Conservation (phyloP, 352 stramenopile species). For the Thraustochytrium sp. region DNA sequence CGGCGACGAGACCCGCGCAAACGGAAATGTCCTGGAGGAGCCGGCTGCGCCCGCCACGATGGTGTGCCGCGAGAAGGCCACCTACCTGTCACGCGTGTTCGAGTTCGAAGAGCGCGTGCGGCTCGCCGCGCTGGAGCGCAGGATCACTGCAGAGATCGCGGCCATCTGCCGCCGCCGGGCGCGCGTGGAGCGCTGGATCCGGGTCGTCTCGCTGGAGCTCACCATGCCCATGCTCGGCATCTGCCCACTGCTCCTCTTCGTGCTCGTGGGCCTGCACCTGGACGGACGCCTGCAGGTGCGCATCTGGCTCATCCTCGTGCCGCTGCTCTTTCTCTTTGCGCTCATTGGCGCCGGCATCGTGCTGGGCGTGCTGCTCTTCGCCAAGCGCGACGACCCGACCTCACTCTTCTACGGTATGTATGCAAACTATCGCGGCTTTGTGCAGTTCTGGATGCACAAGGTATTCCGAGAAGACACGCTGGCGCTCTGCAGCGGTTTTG, state of each 20-base stretch:
- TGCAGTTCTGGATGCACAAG: conserved; percentile 37
- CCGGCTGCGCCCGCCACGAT: not conserved
- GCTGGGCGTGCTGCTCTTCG: not conserved
- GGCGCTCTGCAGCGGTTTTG: not conserved
- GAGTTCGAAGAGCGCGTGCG: not conserved
- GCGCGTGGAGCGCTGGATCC: not conserved
- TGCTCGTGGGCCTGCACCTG: not conserved
- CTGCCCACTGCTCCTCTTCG: conserved; percentile 5
- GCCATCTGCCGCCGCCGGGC: not conserved
- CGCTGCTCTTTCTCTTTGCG: conserved; percentile 9
- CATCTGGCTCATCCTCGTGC: conserved; percentile 3
- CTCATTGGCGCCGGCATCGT: not conserved
- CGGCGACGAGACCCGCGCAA: not conserved
- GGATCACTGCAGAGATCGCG: not conserved
- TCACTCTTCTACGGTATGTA: conserved; percentile 37
- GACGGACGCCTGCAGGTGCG: not conserved
- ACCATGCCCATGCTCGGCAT: not conserved
- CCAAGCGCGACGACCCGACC: not conserved
- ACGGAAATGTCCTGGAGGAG: not conserved
- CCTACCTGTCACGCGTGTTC: not conserved
- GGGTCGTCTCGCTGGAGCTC: not conserved
- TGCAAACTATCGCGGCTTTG: not conserved
- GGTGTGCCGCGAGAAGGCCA: not conserved
- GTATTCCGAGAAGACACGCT: conserved; percentile 5
- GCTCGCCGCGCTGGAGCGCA: not conserved